Evolutionary conservation across 169 alveolate species (phyloP), one percentile per base, ranked within the genome.

Genomic region (Plasmodium reichenowi): DNA sequence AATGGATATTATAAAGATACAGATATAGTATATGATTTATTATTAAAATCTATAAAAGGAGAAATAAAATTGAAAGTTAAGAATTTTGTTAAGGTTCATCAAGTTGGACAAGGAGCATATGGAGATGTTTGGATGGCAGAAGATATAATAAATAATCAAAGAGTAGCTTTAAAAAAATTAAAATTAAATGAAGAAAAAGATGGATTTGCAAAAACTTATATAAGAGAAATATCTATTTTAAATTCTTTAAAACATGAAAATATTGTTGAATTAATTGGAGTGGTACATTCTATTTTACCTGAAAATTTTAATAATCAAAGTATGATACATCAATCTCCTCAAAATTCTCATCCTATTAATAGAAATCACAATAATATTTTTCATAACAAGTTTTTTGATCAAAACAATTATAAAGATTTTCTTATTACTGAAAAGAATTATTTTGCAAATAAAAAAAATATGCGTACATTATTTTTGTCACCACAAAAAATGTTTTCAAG

Each of bases 41-140:
- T 78, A 48, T 24, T 78, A 38, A 64, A 66, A 6, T 78, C 89
- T 15, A 43, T 78, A 22, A 78, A 50, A 66, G 89, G 89, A 29
- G 89, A 78, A 58, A 26, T 66, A 24, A 54, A 66, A 78, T 59
- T 78, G 26, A 78, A 78, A 24, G 72, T 94, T 32, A 54, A 78
- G 52, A 94, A 94, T 80, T 94, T 90, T 93, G 97, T 95, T 7
- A 96, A 96, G 74, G 62, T 96, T 22, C 96, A 94, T 94, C 97
- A 96, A 17, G 96, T 96, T 5, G 98, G 98, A 8, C 98, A 96
- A 68, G 98, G 98, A 48, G 97, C 98, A 13, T 96, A 95, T 78
- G 98, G 98, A 26, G 98, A 96, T 68, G 98, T 96, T 26, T 96
- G 98, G 98, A 93, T 96, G 89, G 98, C 97, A 1, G 97, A 95